These are phyloP conservation scores for Niveomyces coronatus DNA, from an alignment of 2,329 filamentous ascomycete species.

Conservation along the genomic window DNA sequence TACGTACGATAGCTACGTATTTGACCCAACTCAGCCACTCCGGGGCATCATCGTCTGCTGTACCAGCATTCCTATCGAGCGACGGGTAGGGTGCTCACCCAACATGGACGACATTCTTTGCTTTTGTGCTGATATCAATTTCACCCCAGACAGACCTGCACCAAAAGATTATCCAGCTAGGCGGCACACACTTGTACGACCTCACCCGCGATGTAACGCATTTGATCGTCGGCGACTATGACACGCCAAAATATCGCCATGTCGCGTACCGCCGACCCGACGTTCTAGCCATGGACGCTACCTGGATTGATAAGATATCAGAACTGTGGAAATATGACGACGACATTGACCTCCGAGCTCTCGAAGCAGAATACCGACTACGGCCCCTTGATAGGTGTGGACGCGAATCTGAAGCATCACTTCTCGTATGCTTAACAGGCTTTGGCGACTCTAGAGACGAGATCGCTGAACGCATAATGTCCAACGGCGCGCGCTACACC, in stretches of 20 bases:
- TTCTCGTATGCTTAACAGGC: conserved; percentile 46
- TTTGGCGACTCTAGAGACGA: conserved; percentile 54
- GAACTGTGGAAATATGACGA: conserved; percentile 75
- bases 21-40: conserved; percentile 55
- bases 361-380: conserved; percentile 59
- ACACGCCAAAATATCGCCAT: conserved; percentile 91
- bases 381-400: conserved; percentile 50
- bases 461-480: conserved; percentile 56
- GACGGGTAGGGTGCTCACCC: conserved; percentile 63
- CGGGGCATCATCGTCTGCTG: conserved; percentile 73
- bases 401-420: conserved; percentile 25
- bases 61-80: conserved; percentile 71
- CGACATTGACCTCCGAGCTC: conserved; percentile 56
- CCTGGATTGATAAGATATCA: conserved; percentile 75
- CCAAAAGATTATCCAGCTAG: conserved; percentile 64
- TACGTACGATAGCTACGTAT: too few relatives aligned
- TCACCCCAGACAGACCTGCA: conserved; percentile 42
- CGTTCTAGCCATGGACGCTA: conserved; percentile 69
- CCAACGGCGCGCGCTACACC: conserved; percentile 73
- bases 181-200: conserved; percentile 78
- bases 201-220: conserved; percentile 95
- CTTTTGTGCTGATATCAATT: neutral
- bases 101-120: conserved; percentile 4
- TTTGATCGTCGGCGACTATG: conserved; percentile 78
- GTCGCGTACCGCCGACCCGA: conserved; percentile 84